Percentiles rank a stretch among this genome's conserved stretches.
Evolutionary conservation across 2,329 filamentous ascomycete genomes (phyloP).

Genomic region (Teratosphaeriaceae sp.): DNA sequence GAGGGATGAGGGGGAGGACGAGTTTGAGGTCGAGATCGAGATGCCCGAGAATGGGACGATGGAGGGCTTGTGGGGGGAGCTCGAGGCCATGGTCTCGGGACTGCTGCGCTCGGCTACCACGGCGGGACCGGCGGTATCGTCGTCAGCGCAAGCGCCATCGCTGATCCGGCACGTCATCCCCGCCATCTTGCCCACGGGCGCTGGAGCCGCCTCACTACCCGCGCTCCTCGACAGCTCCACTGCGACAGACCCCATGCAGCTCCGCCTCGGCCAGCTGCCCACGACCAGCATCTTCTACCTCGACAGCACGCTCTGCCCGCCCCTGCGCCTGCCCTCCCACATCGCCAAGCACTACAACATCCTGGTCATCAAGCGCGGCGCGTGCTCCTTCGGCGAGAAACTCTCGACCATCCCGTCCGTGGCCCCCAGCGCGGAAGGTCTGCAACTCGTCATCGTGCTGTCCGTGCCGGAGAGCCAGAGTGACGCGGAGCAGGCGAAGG

Average conservation of each 20-base stretch:
- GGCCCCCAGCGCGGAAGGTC: constrained; percentile 30
- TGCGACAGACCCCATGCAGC: constrained; percentile 40
- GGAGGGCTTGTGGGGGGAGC: constrained; percentile 4
- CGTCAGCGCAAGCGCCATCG: not conserved
- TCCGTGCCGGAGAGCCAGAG: constrained; percentile 47
- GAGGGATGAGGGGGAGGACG: not conserved
- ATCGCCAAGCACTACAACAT: constrained; percentile 59
- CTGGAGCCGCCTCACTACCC: constrained; percentile 64
- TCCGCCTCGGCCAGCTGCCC: constrained; percentile 32
- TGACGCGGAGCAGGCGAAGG: constrained; percentile 28
- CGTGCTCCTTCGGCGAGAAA: constrained; percentile 79
- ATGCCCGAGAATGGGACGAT: not conserved
- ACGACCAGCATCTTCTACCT: constrained; percentile 55
- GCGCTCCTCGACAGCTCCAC: constrained; percentile 18
- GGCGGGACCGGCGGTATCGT: not conserved
- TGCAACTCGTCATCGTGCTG: constrained; percentile 79
- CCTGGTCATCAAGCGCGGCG: constrained; percentile 73
- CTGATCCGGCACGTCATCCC: constrained; percentile 36
- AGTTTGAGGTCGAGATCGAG: not conserved
- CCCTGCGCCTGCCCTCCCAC: constrained; percentile 43
- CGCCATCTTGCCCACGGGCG: constrained; percentile 50
- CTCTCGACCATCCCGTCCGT: constrained; percentile 77
- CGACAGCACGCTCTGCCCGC: constrained; percentile 60
- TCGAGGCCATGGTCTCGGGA: constrained; percentile 9
- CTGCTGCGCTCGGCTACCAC: constrained; percentile 5